Percentiles rank a stretch among this genome's conserved stretches.
These are phyloP conservation scores for Phytophthora sansomeana DNA, from an alignment of 352 stramenopile genomes.

Conservation along the genomic window DNA sequence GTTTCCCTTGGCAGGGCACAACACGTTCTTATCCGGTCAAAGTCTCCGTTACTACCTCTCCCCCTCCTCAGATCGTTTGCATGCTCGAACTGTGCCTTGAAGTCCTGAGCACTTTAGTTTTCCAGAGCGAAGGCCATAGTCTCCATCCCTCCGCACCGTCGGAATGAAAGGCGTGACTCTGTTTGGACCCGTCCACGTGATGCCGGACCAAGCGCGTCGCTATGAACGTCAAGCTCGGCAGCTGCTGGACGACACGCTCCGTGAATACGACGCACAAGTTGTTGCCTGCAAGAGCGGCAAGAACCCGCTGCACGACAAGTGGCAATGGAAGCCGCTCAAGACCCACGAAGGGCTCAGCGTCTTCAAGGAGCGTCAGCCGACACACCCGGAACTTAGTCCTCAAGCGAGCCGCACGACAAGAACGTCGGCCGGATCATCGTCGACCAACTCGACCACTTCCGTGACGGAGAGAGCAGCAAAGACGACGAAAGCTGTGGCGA, in stretches of 20 bases:
- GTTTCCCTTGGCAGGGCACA: conserved; percentile 10
- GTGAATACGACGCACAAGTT: conserved; percentile 27
- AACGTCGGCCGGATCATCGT: conserved; percentile 9
- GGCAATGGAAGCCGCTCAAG: conserved; percentile 43
- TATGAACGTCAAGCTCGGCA: conserved; percentile 31
- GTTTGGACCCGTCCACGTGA: conserved; percentile 33
- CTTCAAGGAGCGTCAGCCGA: conserved; percentile 45
- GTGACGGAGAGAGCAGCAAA: neutral
- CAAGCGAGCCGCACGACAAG: conserved; percentile 4
- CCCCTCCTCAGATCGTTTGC: neutral
- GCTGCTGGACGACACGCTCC: conserved; percentile 36
- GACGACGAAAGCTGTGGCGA: conserved; percentile 32
- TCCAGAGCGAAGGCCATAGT: conserved; percentile 3
- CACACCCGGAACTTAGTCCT: conserved; percentile 18
- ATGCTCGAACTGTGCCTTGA: neutral
- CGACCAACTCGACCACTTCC: conserved; percentile 7
- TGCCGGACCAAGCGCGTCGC: conserved; percentile 17
- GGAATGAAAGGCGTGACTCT: conserved; percentile 32
- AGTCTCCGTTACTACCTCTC: neutral
- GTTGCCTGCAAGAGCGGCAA: conserved; percentile 15
- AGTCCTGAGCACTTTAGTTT: conserved; percentile 20
- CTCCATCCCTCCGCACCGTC: neutral
- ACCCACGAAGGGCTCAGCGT: conserved; percentile 36
- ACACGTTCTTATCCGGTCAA: conserved; percentile 17
- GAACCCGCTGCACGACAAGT: conserved; percentile 41